Conservation (phyloP, 441 rosid genomes). For the Hura crepitans region DNA sequence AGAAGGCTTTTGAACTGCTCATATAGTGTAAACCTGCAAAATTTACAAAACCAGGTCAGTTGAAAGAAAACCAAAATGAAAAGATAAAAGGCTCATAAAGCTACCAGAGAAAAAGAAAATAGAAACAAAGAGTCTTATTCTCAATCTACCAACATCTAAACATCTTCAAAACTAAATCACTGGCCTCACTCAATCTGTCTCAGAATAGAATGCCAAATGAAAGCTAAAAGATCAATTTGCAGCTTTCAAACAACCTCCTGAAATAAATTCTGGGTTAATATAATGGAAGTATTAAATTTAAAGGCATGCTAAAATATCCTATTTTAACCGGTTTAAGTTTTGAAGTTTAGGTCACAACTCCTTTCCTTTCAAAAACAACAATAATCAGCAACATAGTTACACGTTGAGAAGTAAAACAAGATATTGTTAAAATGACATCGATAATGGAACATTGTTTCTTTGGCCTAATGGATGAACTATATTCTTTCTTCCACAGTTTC, state of each 20-base stretch:
- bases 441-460: background rate
- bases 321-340: background rate
- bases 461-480: background rate
- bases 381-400: background rate
- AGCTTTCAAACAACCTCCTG: background rate
- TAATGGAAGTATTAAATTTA: no score
- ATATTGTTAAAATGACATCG: background rate
- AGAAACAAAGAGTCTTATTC: background rate
- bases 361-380: no score
- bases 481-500: background rate
- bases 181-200: slow-evolving; percentile 5
- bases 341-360: background rate
- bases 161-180: background rate
- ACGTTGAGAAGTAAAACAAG: background rate
- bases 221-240: background rate
- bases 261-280: background rate
- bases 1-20: slow-evolving; percentile 62
- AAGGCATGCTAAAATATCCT: no score
- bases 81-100: slow-evolving; percentile 6
- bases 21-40: slow-evolving; percentile 70
- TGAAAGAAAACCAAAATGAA: slow-evolving; percentile 16
- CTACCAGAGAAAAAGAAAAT: background rate
- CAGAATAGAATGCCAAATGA: background rate
- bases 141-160: background rate
- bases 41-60: slow-evolving; percentile 2